phyloP scores from a whole-genome alignment of 1,284 basidiomycete species.

The Apiotrichum montevideense region DNA sequence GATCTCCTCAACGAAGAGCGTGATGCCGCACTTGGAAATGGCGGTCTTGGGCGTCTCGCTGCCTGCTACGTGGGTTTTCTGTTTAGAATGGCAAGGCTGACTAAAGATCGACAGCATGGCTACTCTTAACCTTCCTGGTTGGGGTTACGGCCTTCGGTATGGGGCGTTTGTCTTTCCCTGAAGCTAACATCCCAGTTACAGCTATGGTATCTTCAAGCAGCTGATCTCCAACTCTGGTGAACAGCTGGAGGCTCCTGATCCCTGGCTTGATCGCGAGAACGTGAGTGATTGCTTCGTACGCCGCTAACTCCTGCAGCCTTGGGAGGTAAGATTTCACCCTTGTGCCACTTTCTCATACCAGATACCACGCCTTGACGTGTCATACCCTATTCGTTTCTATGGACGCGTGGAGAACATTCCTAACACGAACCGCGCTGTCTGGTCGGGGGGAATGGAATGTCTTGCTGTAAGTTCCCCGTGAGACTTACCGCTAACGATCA shows the following conservation, averaged over 20 bases:
- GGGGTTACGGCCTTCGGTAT: slow-evolving; percentile 74
- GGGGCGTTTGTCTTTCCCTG: too few species aligned
- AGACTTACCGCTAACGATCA: background rate
- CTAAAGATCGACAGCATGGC: slow-evolving; percentile 51
- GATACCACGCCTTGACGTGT: slow-evolving; percentile 74
- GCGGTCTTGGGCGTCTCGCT: slow-evolving; percentile 76
- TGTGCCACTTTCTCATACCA: background rate
- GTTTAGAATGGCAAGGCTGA: background rate
- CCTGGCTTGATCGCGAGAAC: slow-evolving; percentile 82
- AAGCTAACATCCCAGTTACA: slow-evolving; percentile 50
- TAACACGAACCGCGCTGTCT: slow-evolving; percentile 59
- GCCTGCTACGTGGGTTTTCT: slow-evolving; percentile 68
- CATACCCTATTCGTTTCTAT: slow-evolving; percentile 68
- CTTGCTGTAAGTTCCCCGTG: slow-evolving; percentile 52
- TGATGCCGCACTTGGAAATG: slow-evolving; percentile 81
- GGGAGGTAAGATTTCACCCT: slow-evolving; percentile 53
- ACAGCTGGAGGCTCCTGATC: slow-evolving; percentile 85
- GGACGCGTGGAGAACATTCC: slow-evolving; percentile 65
- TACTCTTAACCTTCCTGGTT: slow-evolving; percentile 71
- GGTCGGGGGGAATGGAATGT: slow-evolving; percentile 87
- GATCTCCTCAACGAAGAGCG: slow-evolving; percentile 79
- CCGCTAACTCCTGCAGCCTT: slow-evolving; percentile 32
- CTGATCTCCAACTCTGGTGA: slow-evolving; percentile 64
- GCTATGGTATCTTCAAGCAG: slow-evolving; percentile 93
- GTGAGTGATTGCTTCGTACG: slow-evolving; percentile 32